Conservation (phyloP, 2,329 filamentous ascomycete species). For the Scolecobasidium constrictum region DNA sequence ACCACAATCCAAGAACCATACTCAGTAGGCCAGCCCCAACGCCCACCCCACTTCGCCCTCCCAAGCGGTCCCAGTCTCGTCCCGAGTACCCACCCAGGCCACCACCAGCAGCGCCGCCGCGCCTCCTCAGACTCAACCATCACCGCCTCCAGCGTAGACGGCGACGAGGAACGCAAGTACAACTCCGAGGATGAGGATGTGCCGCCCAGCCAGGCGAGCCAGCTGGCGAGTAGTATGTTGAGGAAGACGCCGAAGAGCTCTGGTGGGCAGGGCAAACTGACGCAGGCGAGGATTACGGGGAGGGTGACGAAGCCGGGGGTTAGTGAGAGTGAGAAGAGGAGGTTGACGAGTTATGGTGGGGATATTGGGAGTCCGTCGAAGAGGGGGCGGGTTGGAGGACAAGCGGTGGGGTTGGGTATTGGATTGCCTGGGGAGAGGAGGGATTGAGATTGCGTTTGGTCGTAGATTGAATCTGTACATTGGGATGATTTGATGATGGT, state of each 20-base stretch:
- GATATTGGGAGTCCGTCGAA: slow-evolving; percentile 31
- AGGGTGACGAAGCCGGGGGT: slow-evolving; percentile 5
- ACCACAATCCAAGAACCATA: slow-evolving; percentile 18
- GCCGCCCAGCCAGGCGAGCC: slow-evolving; percentile 65
- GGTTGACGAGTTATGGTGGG: slow-evolving; percentile 17
- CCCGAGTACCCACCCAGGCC: slow-evolving; percentile 16
- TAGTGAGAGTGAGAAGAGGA: slow-evolving; percentile 6
- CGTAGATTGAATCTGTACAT: too few relatives aligned
- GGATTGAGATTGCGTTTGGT: slow-evolving; percentile 3
- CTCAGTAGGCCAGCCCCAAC: slow-evolving; percentile 1
- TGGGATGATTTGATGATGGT: too few relatives aligned
- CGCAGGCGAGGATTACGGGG: slow-evolving; percentile 6
- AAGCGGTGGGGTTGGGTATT: slow-evolving; percentile 46
- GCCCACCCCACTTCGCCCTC: too few relatives aligned
- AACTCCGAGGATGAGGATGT: slow-evolving; percentile 51
- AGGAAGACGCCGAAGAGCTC: slow-evolving; percentile 38
- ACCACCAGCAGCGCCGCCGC: slow-evolving; percentile 32
- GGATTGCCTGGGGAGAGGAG: slow-evolving; percentile 20
- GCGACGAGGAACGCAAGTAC: slow-evolving; percentile 38
- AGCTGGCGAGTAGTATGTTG: slow-evolving; percentile 64
- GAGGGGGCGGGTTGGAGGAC: slow-evolving; percentile 34
- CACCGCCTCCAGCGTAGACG: slow-evolving; percentile 28
- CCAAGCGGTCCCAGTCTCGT: slow-evolving; percentile 18
- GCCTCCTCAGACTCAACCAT: slow-evolving; percentile 58
- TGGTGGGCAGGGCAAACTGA: neutral